Base-by-base conservation (phyloP, 2,329 filamentous ascomycete species). In the Paecilomyces fulvus region DNA sequence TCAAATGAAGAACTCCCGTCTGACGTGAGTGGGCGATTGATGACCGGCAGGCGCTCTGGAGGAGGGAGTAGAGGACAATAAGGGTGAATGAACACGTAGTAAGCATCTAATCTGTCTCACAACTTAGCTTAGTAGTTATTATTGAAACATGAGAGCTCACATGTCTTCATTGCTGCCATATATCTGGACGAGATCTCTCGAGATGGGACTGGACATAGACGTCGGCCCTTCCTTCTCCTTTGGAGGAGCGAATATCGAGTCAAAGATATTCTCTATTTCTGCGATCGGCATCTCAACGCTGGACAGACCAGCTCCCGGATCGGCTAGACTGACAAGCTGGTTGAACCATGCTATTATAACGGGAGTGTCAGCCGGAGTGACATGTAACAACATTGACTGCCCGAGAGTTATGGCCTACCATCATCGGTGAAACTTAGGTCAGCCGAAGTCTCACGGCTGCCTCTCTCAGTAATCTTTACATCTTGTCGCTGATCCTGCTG, bases 261-360 rank as follows among this genome's bases (percentile, higher is more conserved):
- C 77, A 57, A 78, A 79, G 50, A 79, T 76, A 30, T 74, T 75
- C 61, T 79, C 77, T 59, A 77, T 79, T 58, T 80, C 76, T 52
- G 73, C 73, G 31, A 75, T 72, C 25, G 73, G 69, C 59, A 78
- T 77, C 21, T 74, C 75, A 6, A 80, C 66, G 54, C 76, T 71
- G 56, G 73, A 77, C 50, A 81, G 69, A 5, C 77, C 78, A 6
- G 77, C 78, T 1, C 79, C 77, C 1, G 78, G 77, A 9, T 75
- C 75, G 60, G 77, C 76, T 56, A 63, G 37, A 11, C 54, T 55
- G 17, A 55, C 53, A 8, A 63, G 55, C 31, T 59, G 60, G 25
- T 56, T 55, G 43, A 62, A 58, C 61, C 59, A 64, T 52, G 59
- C 61, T 62, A 23, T 49, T 12, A 9, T 25, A 12, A 28, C 8